These are phyloP conservation scores for Coniochaeta hoffmannii DNA, from an alignment of 2,329 filamentous ascomycete genomes.

Conservation along the genomic window DNA sequence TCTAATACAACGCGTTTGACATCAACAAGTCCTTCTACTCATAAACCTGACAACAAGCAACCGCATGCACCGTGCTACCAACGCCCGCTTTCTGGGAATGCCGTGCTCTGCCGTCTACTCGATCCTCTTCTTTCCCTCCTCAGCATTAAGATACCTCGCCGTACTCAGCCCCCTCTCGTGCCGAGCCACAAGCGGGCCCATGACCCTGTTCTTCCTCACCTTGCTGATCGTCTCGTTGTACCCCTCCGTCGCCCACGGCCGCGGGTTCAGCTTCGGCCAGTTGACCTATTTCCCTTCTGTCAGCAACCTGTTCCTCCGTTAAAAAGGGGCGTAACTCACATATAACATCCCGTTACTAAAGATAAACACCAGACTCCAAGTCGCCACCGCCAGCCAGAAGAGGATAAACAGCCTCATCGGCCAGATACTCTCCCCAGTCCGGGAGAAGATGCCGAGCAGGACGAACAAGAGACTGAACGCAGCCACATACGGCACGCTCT, in stretches of 20 bases:
- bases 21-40: no score
- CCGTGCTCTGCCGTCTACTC: conserved; percentile 45
- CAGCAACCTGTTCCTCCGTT: background rate
- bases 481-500: conserved; percentile 87
- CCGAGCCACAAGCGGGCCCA: conserved; percentile 65
- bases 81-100: no score
- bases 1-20: background rate
- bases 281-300: conserved; percentile 61
- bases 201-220: conserved; percentile 72
- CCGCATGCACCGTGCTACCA: background rate
- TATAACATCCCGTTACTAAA: conserved; percentile 83
- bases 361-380: conserved; percentile 71
- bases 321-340: conserved; percentile 50
- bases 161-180: conserved; percentile 83
- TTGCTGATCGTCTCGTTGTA: conserved; percentile 81
- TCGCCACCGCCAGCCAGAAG: conserved; percentile 64
- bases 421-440: conserved; percentile 68
- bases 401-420: conserved; percentile 76
- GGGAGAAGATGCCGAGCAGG: conserved; percentile 66
- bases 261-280: conserved; percentile 94
- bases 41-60: background rate
- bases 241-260: conserved; percentile 77
- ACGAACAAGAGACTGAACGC: conserved; percentile 82
- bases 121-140: conserved; percentile 98
- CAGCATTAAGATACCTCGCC: conserved; percentile 72